Evolutionary conservation across 2,329 filamentous ascomycete species (phyloP).

Genomic region (Chaetothyriales sp.): DNA sequence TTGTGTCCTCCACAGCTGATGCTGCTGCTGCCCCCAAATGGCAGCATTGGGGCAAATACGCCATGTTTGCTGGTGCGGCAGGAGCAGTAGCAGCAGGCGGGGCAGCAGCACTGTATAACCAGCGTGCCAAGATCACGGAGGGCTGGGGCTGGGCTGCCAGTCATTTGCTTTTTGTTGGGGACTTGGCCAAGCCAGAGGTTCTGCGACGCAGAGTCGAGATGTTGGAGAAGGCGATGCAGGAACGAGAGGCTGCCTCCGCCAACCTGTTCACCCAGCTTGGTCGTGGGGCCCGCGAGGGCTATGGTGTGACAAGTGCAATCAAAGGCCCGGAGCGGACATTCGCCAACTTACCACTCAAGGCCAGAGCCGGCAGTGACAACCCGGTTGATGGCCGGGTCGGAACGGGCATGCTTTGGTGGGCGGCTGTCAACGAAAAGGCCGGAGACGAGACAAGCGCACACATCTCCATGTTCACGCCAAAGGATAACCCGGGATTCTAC

Average conservation of each 20-base stretch:
- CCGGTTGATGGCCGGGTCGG: constrained; percentile 14
- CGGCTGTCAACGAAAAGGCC: constrained; percentile 63
- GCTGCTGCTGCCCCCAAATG: constrained; percentile 40
- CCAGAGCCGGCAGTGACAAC: constrained; percentile 10
- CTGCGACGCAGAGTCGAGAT: constrained; percentile 57
- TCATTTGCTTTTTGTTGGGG: constrained; percentile 87
- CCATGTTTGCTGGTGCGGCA: constrained; percentile 67
- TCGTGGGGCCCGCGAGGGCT: constrained; percentile 39
- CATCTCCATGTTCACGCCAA: constrained; percentile 36
- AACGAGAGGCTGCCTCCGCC: constrained; percentile 38
- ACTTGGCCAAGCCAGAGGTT: constrained; percentile 69
- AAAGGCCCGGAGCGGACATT: constrained; percentile 59
- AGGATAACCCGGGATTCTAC: constrained; percentile 31
- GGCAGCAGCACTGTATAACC: constrained; percentile 71
- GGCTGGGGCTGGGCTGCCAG: constrained; percentile 72
- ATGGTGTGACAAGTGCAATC: constrained; percentile 34
- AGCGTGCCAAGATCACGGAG: constrained; percentile 61
- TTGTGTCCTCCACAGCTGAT: constrained; percentile 22
- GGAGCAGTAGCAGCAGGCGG: constrained; percentile 69
- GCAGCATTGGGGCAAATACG: constrained; percentile 71
- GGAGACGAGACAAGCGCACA: constrained; percentile 69
- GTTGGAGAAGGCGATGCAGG: constrained; percentile 43
- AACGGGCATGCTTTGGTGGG: constrained; percentile 44
- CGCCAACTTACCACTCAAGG: constrained; percentile 52
- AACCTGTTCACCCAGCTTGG: constrained; percentile 82